Base-by-base conservation (phyloP, 345 rosid species). In the Schrenkiella parvula region DNA sequence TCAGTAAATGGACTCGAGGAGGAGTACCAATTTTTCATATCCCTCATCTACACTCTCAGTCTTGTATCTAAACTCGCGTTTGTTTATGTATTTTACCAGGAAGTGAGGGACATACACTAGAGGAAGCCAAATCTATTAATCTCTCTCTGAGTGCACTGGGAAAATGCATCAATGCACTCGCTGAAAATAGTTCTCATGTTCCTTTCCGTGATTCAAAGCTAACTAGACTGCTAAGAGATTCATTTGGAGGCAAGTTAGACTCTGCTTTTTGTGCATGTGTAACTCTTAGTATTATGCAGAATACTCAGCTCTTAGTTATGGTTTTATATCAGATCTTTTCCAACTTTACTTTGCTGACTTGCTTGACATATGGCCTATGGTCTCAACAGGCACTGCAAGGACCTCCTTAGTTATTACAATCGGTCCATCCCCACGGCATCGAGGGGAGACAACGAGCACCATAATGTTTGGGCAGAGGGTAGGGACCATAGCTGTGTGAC, bases 381-480 rank as follows among this genome's bases (percentile, higher is more conserved):
- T 48, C 11, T 78, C 58, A 59, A 71, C 86, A 95, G 99, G 99
- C 72, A 84, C 98, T 5, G 99, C 99, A 35, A 90, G 98, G 75
- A 95, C 99, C 56, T 95, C 99, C 31, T 82, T 95, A 84, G 85
- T 95, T 68, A 82, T 95, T 47, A 95, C 99, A 37, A 84, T 92
- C 43, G 99, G 99, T 72, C 99, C 99, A 77, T 95, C 99, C 22
- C 97, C 97, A 25, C 92, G 97, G 56, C 99, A 95, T 74, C 92
- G 96, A 65, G 99, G 98, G 50, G 99, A 95, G 86, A 95, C 99
- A 65, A 80, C 96, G 1, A 95, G 99, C 75, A 95, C 99, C 51
- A 90, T 95, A 71, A 85, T 88, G 98, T 95, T 95, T 83, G 99
- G 99, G 41, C 99, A 92, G 80, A 90, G 99, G 89, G 99, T 95